Conservation (phyloP, 23 red algal genomes). For the Chondrus crispus region DNA sequence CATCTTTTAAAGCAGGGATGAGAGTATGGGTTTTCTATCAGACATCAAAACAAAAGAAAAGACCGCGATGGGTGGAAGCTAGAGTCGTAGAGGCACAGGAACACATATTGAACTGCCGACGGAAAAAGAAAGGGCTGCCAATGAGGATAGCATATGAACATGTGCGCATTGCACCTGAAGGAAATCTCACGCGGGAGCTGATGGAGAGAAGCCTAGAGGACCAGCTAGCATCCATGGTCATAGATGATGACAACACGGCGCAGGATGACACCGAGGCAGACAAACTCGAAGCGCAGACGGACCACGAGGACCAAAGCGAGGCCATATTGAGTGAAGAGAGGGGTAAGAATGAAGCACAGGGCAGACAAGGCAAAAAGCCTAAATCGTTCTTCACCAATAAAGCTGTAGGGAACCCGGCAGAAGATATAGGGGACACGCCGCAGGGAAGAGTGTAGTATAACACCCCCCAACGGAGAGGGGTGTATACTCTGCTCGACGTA, state of each 20-base stretch:
- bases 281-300: not conserved
- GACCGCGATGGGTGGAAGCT: not conserved
- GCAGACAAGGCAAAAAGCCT: not conserved
- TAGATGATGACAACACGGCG: not conserved
- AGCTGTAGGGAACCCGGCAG: not conserved
- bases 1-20: not conserved
- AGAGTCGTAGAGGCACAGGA: not conserved
- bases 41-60: not conserved
- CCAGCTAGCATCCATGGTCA: not conserved
- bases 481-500: too few relatives aligned
- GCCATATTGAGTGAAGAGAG: not conserved
- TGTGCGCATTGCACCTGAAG: not conserved
- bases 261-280: not conserved
- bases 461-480: too few relatives aligned
- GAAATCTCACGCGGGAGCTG: not conserved
- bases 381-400: slow-evolving; percentile 3
- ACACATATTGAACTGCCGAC: not conserved
- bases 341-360: slow-evolving; percentile 1
- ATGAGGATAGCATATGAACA: not conserved
- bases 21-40: not conserved
- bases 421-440: slow-evolving; percentile 43
- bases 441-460: too few relatives aligned
- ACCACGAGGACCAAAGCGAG: not conserved
- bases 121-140: not conserved
- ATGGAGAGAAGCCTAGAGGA: slow-evolving; percentile 20